phyloP scores from a whole-genome alignment of 192 early-diverging fungal genomes.

The Coemansia sp. region DNA sequence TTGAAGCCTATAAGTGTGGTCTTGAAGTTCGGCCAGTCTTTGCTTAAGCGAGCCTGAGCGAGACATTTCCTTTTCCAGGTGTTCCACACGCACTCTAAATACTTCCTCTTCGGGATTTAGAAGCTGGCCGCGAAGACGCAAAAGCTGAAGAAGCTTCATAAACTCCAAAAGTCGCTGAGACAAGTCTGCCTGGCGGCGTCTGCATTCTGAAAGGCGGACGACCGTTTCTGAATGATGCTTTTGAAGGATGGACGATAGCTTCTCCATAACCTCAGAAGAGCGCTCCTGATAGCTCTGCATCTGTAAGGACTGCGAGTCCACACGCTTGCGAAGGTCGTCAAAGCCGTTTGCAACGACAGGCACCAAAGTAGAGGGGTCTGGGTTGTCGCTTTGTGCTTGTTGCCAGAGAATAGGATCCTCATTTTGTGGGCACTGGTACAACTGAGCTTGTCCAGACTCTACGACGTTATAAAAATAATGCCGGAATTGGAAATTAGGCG shows the following conservation, averaged over 20 bases:
- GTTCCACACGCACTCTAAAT: conserved; percentile 72
- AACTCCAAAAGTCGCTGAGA: conserved; percentile 79
- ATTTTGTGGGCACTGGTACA: conserved; percentile 73
- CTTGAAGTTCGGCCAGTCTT: conserved; percentile 80
- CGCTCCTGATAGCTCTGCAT: conserved; percentile 70
- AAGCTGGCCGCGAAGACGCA: conserved; percentile 80
- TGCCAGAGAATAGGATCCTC: conserved; percentile 73
- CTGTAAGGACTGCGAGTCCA: conserved; percentile 71
- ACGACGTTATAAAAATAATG: conserved; percentile 97
- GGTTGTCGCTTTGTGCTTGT: conserved; percentile 83
- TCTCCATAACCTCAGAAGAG: conserved; percentile 65
- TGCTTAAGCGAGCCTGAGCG: conserved; percentile 81
- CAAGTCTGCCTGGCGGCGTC: conserved; percentile 74
- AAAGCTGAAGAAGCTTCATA: conserved; percentile 82
- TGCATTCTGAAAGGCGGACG: conserved; percentile 75
- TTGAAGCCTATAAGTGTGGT: conserved; percentile 72
- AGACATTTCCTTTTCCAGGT: conserved; percentile 70
- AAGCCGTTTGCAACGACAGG: conserved; percentile 91
- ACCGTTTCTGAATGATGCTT: conserved; percentile 74
- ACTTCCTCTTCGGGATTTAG: conserved; percentile 82
- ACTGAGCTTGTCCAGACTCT: conserved; percentile 77
- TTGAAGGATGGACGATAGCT: conserved; percentile 60
- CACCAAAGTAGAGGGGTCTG: conserved; percentile 86
- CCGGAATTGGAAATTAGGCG: conserved; percentile 79
- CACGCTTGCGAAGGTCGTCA: conserved; percentile 84